Evolutionary conservation across 1,284 basidiomycete genomes (phyloP).

Genomic region (Limonomyces culmigenus): DNA sequence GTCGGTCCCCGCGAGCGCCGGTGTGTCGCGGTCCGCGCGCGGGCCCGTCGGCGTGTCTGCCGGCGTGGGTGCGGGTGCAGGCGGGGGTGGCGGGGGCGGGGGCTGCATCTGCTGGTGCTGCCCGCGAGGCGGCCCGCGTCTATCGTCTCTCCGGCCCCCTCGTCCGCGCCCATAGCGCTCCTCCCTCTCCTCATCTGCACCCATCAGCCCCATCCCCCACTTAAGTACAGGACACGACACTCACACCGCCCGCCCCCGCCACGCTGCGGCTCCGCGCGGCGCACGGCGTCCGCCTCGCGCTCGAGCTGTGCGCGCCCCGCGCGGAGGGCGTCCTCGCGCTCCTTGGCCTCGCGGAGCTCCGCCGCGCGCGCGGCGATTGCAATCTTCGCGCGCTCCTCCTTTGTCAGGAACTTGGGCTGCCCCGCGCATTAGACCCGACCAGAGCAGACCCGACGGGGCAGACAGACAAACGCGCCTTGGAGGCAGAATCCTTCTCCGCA

Average conservation of each 20-base stretch:
- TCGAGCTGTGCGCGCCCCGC: slow-evolving; percentile 56
- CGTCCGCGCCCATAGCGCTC: slow-evolving; percentile 21
- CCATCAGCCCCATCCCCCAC: too few species aligned
- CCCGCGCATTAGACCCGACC: slow-evolving; percentile 1
- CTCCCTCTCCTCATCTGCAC: slow-evolving; percentile 40
- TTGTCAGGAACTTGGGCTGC: slow-evolving; percentile 80
- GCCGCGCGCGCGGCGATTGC: slow-evolving; percentile 75
- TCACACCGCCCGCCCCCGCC: slow-evolving; percentile 19
- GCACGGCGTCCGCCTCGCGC: slow-evolving; percentile 52
- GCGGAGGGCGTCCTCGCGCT: slow-evolving; percentile 37
- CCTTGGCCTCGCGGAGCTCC: slow-evolving; percentile 57
- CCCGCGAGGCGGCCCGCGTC: slow-evolving; percentile 16
- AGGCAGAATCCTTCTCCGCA: slow-evolving; percentile 72
- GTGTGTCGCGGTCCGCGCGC: slow-evolving; percentile 49
- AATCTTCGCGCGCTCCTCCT: slow-evolving; percentile 74
- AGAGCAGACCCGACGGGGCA: background rate
- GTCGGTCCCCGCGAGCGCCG: slow-evolving; percentile 9
- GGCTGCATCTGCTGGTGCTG: slow-evolving; percentile 11
- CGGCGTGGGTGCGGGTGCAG: slow-evolving; percentile 12
- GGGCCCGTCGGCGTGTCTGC: slow-evolving; percentile 67
- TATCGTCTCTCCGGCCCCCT: slow-evolving; percentile 10
- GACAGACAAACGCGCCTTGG: slow-evolving; percentile 41
- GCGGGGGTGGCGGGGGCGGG: slow-evolving; percentile 16
- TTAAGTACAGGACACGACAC: too few species aligned
- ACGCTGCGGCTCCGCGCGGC: slow-evolving; percentile 23